Evolutionary conservation across 108 stramenopile genomes (phyloP).

Genomic region (Halocafeteria seosinensis): DNA sequence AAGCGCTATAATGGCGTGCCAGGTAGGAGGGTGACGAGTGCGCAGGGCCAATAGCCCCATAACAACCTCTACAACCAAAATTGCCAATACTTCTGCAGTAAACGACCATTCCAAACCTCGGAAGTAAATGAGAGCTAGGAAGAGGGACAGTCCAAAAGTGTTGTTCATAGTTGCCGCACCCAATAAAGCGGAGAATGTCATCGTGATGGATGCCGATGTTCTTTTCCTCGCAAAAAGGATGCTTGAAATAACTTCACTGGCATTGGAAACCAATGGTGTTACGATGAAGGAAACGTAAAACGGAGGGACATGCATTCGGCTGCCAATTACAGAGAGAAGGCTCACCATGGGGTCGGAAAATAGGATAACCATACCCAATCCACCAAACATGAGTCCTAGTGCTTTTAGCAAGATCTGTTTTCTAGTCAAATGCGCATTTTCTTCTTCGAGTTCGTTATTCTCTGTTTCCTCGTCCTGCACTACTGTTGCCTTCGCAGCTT

Average conservation of each 20-base stretch:
- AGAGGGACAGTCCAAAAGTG: conserved; percentile 80
- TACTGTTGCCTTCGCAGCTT: background rate
- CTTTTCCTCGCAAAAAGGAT: conserved; percentile 78
- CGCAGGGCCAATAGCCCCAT: conserved; percentile 41
- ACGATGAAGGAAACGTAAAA: conserved; percentile 90
- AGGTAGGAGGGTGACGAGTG: conserved; percentile 26
- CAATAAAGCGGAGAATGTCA: conserved; percentile 50
- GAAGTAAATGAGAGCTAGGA: conserved; percentile 74
- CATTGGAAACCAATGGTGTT: conserved; percentile 86
- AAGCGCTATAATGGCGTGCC: conserved; percentile 35
- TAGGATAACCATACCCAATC: conserved; percentile 62
- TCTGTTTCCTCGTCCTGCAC: conserved; percentile 17
- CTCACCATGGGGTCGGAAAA: conserved; percentile 93
- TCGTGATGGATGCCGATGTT: conserved; percentile 72
- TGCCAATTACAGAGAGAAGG: conserved; percentile 69
- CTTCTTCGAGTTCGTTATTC: conserved; percentile 32
- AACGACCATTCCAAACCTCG: conserved; percentile 81
- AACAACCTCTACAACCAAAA: conserved; percentile 66
- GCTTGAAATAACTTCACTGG: conserved; percentile 74
- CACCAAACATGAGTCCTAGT: conserved; percentile 56
- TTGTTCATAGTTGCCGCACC: conserved; percentile 97
- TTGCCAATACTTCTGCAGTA: conserved; percentile 76
- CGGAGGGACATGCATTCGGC: conserved; percentile 43
- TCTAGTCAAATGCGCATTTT: conserved; percentile 47
- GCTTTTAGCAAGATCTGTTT: conserved; percentile 57